A percentile compares a stretch with the other conserved stretches of the same genome.
These are phyloP conservation scores for Musa beccarii DNA, from an alignment of 176 grass and related monocot species.

Conservation along the genomic window DNA sequence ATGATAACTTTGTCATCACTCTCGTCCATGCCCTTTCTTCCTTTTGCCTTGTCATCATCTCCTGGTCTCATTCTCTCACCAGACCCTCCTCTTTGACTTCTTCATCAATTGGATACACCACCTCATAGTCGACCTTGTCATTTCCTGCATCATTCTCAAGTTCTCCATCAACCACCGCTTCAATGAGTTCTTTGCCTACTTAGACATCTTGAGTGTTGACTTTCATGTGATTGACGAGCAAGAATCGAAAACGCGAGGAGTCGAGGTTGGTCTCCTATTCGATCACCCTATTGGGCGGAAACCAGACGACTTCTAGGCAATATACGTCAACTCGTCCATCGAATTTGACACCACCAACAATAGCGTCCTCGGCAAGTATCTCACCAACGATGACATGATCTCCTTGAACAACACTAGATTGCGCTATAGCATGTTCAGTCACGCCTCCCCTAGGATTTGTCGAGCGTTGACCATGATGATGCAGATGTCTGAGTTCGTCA, in stretches of 20 bases:
- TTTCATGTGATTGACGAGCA: background rate
- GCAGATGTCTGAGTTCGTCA: constrained; percentile 35
- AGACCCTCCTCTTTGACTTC: no score
- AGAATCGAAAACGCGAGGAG: background rate
- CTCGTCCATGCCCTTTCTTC: no score
- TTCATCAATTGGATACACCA: no score
- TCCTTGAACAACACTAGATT: background rate
- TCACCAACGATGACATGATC: background rate
- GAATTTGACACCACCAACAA: background rate
- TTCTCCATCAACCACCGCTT: no score
- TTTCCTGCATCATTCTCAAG: no score
- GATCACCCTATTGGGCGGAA: background rate
- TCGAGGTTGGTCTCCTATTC: background rate
- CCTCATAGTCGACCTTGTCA: no score
- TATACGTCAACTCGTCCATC: background rate
- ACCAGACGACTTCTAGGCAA: background rate
- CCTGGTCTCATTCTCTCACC: no score
- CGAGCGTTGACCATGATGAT: constrained; percentile 50
- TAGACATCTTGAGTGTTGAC: no score
- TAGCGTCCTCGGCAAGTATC: background rate
- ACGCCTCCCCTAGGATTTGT: constrained; percentile 25
- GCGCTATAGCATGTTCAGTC: background rate
- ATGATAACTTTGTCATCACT: no score
- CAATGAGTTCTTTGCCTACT: no score
- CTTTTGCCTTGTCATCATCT: no score